Evolutionary conservation across 2,329 filamentous ascomycete genomes (phyloP), one percentile per base, ranked within the genome.

Genomic region (Macroventuria anomochaeta): DNA sequence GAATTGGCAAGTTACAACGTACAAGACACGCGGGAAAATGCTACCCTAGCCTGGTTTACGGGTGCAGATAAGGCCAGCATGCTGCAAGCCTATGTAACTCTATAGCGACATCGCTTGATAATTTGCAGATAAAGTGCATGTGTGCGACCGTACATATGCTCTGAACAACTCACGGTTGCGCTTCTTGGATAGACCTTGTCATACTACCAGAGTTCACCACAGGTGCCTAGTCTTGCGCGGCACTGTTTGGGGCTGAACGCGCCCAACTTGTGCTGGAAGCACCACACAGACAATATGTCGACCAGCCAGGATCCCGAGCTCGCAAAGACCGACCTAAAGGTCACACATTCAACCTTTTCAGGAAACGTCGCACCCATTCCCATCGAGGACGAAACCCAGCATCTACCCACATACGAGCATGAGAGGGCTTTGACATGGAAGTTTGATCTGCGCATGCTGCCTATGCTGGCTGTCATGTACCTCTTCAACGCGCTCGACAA

Each of bases 401-500:
- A 73, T 46, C 62, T 73, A 3, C 71, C 70, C 10, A 68, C 59
- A 7, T 75, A 65, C 46, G 71, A 74, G 53, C 71, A 74, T 42
- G 74, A 76, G 44, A 68, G 66, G 42, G 55, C 59, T 1, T 72
- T 86, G 12, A 80, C 82, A 46, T 79, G 80, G 67, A 84, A 84
- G 57, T 82, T 86, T 59, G 80, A 83, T 59, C 49, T 81, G 5
- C 72, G 76, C 42, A 79, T 86, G 39, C 70, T 86, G n/a, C 84
- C 84, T 1, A 76, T 85, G 21, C 70, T 86, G 10, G 81, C 83
- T 1, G 58, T 85, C 17, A 86, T 86, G 83, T 86, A 86, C 53
- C 75, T 86, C 7, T 85, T 83, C 36, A 83, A 83, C 37, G 64
- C 65, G 1, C 54, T 72, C 7, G 67, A 74, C 41, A 68, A 67